Base-by-base conservation (phyloP, 306 rosid species). In the Glycine tomentella region DNA sequence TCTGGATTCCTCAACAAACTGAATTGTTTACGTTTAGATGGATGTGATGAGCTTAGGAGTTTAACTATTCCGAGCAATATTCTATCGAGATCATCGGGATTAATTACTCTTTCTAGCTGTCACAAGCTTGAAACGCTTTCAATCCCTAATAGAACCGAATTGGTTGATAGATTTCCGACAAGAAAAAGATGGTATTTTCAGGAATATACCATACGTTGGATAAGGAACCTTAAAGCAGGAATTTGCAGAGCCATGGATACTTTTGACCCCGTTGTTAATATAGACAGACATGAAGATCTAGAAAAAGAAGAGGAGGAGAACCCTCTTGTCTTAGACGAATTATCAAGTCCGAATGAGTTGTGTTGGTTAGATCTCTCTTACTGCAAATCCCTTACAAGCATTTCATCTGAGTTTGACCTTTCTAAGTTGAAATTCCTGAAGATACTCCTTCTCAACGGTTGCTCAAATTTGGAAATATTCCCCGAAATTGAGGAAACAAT, bases 11-110 rank as follows among this genome's bases (percentile, higher is more conserved):
- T 83, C 40, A 34, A 7, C 71, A 46, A 83, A 15, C 86, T 83
- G 33, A 72, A 65, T 9, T 33, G 71, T 31, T 72, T 83, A 55
- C 16, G 40, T 20, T 46, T 78, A 45, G 7, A 78, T 34, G 57
- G 42, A 36, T 83, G 86, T 66, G 3, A 3, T 36, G 55, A 9
- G 36, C 80, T 78, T n/a, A 44, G 17, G 79, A 77, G 25, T 33
- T 0, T 83, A 33, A 5, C 20, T 46, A n/a, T 83, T 82, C 68
- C 49, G 3, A 76, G 81, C 78, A 82, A 69, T 58, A 82, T 82
- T n/a, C 78, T 82, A 3, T 69, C 82, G 0, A 31, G 8, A 20
- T 50, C 78, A 57, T 50, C 80, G 25, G 86, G 83, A 63, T 4
- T 16, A 46, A 33, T 83, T 14, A 25, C 56, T 48, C 80, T 83